Evolutionary conservation across 495 filamentous ascomycete species (phyloP), one percentile per base, ranked within the genome.

Genomic region (Diplogelasinospora grovesii): DNA sequence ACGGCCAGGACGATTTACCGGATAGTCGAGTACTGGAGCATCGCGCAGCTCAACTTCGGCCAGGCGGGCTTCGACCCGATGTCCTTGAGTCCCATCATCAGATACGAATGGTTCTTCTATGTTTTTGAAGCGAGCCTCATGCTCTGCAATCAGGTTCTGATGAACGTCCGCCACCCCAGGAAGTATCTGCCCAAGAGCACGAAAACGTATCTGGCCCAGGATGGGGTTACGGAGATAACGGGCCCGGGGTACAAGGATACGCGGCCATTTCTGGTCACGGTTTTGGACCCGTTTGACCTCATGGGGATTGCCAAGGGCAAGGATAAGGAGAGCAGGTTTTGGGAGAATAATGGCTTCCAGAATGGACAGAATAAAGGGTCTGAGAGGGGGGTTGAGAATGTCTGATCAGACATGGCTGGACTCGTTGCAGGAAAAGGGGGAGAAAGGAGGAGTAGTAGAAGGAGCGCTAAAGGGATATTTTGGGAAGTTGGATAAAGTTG

Each of bases 81-180:
- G 33, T 48, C 33, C 4, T 38, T 69, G 10, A 77, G 68, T 23
- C 75, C 78, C 0, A 59, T 82, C 23, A 37, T 82, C 30, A 73
- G 75, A 19, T 73, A 82, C 36, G 83, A 87, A 54, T 81, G 76
- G 74, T 85, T 76, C 54, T 85, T 86, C 53, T 86, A 75, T 60
- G 64, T 86, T 23, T 86, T 86, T 45, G 83, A 86, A 55, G 71
- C 69, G 0, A 54, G 55, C 8, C 57, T 83, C 35, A 86, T 88
- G 82, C 64, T 81, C 3, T 33, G 49, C 32, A 86, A 86, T 40
- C 69, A 64, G 15, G 60, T 73, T 8, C 43, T 86, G 54, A 53
- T 82, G 41, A 86, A 86, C 47, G 50, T 73, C 8, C 66, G 78
- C 18, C 79, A 83, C 53, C 83, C 83, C 11, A 70, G 76, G 48